Evolutionary conservation across 352 stramenopile species (phyloP), one percentile per base, ranked within the genome.

Genomic region (Thalassiosira livingstoniorum): DNA sequence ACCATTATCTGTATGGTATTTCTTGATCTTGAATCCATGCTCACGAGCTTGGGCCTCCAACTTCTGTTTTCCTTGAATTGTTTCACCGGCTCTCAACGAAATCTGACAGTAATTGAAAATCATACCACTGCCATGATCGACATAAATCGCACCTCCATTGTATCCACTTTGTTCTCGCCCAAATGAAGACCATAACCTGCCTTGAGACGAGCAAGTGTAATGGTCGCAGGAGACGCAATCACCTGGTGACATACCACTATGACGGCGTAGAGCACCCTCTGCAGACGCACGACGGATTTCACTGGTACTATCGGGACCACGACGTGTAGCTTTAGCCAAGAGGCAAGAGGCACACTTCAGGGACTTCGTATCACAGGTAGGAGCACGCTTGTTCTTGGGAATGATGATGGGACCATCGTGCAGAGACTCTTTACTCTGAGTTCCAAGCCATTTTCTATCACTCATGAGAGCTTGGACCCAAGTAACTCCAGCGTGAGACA

Each of bases 161-260:
- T 75, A 85, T 29, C 58, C 10, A 2, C 37, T 4, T 3, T 1
- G 1, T 64, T 83, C 73, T 60, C 42, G 18, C 2, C 82, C 82
- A 32, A 47, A 58, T 0, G 65, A 63, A 11, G 63, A 13, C 0
- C 35, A 25, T 21, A 78, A 43, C 18, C 78, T 27, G 27, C 83
- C 83, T 25, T 15, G 27, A 29, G 45, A 25, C 2, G 13, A 29
- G 18, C 35, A 73, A 0, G 67, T 25, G 35, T 68, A 84, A 3
- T 84, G 63, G 62, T 89, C 73, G 5, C 65, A 31, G 29, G 61
- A 76, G 10, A 89, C 63, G 15, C 47, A 13, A 23, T 83, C 32
- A 25, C 78, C 82, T 18, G 31, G 73, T 66, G 11, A 15, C 25
- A 23, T 84, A 45, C 1, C 71, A 47, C 0, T 67, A 60, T 23